These are phyloP conservation scores for Claviceps sp. DNA, from an alignment of 2,329 filamentous ascomycete genomes.

Conservation along the genomic window DNA sequence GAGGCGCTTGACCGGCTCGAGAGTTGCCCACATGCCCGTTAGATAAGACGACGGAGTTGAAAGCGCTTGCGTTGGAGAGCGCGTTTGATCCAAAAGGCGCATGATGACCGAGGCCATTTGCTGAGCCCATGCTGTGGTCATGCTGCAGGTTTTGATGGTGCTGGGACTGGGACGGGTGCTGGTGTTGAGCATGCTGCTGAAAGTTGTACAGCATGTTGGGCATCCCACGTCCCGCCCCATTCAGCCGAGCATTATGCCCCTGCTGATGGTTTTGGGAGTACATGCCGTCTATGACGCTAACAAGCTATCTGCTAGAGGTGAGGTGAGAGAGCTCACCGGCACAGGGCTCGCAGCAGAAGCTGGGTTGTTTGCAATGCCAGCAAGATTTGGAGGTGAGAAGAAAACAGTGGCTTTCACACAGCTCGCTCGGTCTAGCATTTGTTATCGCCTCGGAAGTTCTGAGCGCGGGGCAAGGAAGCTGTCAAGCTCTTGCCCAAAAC, in stretches of 20 bases:
- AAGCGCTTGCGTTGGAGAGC: constrained; percentile 50
- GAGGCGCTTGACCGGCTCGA: constrained; percentile 36
- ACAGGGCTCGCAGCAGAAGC: constrained; percentile 14
- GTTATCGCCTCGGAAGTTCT: constrained; percentile 7
- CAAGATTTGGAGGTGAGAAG: background rate
- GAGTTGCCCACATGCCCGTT: constrained; percentile 40
- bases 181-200: constrained; percentile 45
- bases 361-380: constrained; percentile 10
- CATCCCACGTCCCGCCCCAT: constrained; percentile 42
- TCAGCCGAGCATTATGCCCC: constrained; percentile 63
- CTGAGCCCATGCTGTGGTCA: constrained; percentile 40
- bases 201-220: constrained; percentile 57
- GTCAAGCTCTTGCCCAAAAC: constrained; percentile 6
- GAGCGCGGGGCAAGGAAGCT: background rate
- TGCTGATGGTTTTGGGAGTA: constrained; percentile 61
- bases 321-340: constrained; percentile 13
- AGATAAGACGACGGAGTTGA: constrained; percentile 38
- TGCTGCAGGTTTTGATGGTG: constrained; percentile 47
- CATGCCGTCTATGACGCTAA: constrained; percentile 37
- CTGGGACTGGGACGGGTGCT: constrained; percentile 52
- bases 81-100: constrained; percentile 24
- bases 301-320: constrained; percentile 8
- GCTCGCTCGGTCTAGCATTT: constrained; percentile 12
- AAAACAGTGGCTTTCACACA: constrained; percentile 7
- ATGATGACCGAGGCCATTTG: constrained; percentile 38